Conservation (phyloP, 192 early-diverging fungal species). For the Dissophora globulifera region DNA sequence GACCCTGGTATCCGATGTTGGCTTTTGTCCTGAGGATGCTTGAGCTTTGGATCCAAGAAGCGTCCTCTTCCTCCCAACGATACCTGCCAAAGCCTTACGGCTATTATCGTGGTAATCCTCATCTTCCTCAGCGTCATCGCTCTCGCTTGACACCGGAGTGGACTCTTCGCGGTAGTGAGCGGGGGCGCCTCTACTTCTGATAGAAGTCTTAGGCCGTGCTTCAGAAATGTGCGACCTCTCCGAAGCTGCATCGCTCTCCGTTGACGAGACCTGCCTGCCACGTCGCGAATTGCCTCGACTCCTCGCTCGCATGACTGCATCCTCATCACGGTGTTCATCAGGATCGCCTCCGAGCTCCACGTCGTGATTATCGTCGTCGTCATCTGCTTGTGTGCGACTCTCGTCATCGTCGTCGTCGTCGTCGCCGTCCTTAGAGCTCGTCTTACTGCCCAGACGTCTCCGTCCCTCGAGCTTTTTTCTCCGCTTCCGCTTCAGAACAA, state of each 20-base stretch:
- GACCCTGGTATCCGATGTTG: too few relatives aligned
- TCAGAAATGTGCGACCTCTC: background rate
- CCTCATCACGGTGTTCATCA: too few relatives aligned
- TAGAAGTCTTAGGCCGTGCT: background rate
- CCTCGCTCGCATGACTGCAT: slow-evolving; percentile 5
- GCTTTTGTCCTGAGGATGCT: too few relatives aligned
- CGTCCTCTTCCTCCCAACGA: background rate
- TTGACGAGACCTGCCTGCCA: background rate
- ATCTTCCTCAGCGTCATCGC: background rate
- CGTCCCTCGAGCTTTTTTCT: slow-evolving; percentile 18
- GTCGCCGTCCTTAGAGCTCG: slow-evolving; percentile 18
- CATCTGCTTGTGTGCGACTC: slow-evolving; percentile 5
- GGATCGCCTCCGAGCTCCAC: background rate
- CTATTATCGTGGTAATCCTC: slow-evolving; percentile 6
- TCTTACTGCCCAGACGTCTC: slow-evolving; percentile 21
- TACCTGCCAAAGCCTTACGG: background rate
- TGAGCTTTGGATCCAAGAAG: background rate
- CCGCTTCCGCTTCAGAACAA: slow-evolving; percentile 30
- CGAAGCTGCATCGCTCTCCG: background rate
- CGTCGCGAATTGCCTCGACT: background rate
- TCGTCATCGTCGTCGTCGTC: slow-evolving; percentile 32
- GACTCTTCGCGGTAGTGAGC: background rate
- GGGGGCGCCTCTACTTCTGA: background rate
- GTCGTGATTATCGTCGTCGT: slow-evolving; percentile 8
- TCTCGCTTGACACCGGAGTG: background rate